Base-by-base conservation (phyloP, 2,329 filamentous ascomycete species). In the Fusarium sp. region DNA sequence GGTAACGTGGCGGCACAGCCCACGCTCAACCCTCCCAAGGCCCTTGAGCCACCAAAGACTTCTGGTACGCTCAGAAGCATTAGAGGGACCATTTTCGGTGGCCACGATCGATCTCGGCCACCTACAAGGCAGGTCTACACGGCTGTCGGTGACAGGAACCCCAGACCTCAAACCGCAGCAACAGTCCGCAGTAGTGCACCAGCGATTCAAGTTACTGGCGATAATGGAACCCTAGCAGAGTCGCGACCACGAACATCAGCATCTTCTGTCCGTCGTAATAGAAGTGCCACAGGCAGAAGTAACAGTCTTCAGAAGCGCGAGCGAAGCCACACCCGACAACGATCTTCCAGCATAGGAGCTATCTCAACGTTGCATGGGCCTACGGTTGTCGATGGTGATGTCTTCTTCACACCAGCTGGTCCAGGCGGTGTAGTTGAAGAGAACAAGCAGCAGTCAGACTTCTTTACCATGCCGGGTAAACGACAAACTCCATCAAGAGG, bases 71-170 rank as follows among this genome's bases (percentile, higher is more conserved):
- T 90, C 39, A 88, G 87, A 70, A 92, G 88, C 74, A 83, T 92
- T 67, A 87, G 85, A 67, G 89, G 91, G 26, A 96, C 92, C 77
- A 90, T 97, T 28, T 94, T 97, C 76, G 89, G 91, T n/a, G 82
- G 86, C 50, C 81, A 81, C 49, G 83, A 84, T 39, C 79, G 83
- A 64, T 80, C 78, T 37, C 78, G 77, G 68, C 76, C 81, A 67
- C 79, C 80, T 79, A 82, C 75, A 72, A 83, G 77, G 74, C 78
- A 76, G 50, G 72, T 78, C 22, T 82, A 78, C 62, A 75, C 75
- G 9, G 62, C 74, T n/a, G 74, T 74, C 7, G 74, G 72, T 22
- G 81, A 83, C 20, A 83, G 82, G 46, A 68, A 77, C 2, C 69
- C 73, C 5, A 68, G 75, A 49, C 78, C 72, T n/a, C 74, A 75